These are phyloP conservation scores for Canavalia gladiata DNA, from an alignment of 306 rosid genomes.

Conservation along the genomic window DNA sequence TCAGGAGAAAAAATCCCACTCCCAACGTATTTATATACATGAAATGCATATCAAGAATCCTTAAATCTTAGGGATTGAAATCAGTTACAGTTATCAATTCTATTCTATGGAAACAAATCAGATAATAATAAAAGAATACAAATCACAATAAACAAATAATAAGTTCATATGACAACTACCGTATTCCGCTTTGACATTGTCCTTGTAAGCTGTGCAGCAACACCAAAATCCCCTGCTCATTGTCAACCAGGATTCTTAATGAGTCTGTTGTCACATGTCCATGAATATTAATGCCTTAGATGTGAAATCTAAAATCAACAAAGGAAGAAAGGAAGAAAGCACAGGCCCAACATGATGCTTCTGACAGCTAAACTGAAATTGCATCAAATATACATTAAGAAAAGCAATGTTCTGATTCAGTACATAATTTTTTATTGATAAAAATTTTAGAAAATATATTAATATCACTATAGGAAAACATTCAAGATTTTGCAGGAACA, in stretches of 20 bases:
- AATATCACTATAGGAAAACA: neutral
- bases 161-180: slow-evolving; percentile 58
- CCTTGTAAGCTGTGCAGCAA: slow-evolving; percentile 98
- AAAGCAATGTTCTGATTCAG: neutral
- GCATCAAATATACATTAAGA: slow-evolving; percentile 15
- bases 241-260: slow-evolving; percentile 45
- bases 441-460: neutral
- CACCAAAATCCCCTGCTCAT: slow-evolving; percentile 97
- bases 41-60: slow-evolving; percentile 1
- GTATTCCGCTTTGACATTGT: slow-evolving; percentile 99
- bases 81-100: neutral
- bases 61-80: neutral
- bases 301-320: slow-evolving; percentile 31
- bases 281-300: slow-evolving; percentile 34
- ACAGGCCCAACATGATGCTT: slow-evolving; percentile 16
- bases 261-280: slow-evolving; percentile 32
- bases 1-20: neutral
- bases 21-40: neutral
- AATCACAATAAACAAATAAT: slow-evolving; percentile 11
- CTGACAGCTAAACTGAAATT: slow-evolving; percentile 35
- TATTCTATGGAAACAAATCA: slow-evolving; percentile 7
- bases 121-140: slow-evolving; percentile 7
- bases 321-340: slow-evolving; percentile 29
- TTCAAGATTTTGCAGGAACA: neutral
- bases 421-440: neutral